Conservation (phyloP, 2,329 filamentous ascomycete genomes). For the Fusarium miscanthi region DNA sequence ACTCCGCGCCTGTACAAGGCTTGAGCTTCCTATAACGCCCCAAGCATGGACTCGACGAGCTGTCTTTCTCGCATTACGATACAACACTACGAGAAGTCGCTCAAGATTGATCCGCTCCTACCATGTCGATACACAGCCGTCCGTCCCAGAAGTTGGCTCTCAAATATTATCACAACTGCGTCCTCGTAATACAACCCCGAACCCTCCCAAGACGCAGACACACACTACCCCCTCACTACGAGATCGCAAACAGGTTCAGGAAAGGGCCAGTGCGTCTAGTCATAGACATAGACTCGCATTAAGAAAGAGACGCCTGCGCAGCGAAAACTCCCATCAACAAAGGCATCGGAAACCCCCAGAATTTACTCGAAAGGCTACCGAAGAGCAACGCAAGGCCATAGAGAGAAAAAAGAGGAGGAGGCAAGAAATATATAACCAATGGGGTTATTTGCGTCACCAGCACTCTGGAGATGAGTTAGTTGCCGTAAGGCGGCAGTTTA, state of each 20-base stretch:
- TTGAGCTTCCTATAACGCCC: constrained; percentile 29
- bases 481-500: constrained; percentile 40
- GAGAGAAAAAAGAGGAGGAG: constrained; percentile 9
- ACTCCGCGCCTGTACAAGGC: constrained; percentile 42
- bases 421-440: constrained; percentile 43
- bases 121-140: constrained; percentile 1
- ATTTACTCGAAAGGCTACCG: background rate
- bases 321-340: background rate
- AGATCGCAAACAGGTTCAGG: background rate
- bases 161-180: constrained; percentile 36
- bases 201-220: constrained; percentile 1
- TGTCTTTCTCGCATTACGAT: constrained; percentile 27
- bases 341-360: constrained; percentile 2
- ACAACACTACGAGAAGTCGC: background rate
- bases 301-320: background rate
- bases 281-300: background rate
- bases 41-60: constrained; percentile 33
- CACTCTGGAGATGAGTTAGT: constrained; percentile 38
- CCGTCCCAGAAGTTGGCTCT: constrained; percentile 3
- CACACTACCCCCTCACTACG: background rate
- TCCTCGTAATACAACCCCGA: constrained; percentile 11
- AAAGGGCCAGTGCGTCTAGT: background rate
- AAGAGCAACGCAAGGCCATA: background rate
- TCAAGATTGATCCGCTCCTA: constrained; percentile 25
- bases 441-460: constrained; percentile 49